Percentiles rank a stretch among this genome's conserved stretches.
phyloP scores from a whole-genome alignment of 1,139 yeast species.

The Yamadazyma triangularis region DNA sequence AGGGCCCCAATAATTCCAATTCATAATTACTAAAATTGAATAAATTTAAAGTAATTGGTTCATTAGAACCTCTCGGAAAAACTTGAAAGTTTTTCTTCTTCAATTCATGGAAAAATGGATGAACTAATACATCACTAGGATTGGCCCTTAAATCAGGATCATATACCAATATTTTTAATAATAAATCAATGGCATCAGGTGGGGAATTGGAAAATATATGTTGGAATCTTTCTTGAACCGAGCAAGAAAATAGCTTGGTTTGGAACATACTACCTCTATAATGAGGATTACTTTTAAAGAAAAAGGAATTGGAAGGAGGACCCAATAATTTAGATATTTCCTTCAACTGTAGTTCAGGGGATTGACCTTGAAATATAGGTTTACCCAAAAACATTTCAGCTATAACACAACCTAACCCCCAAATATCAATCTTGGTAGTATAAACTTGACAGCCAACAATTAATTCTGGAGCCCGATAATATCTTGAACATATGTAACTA shows the following conservation, averaged over 20 bases:
- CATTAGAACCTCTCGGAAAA: conserved; percentile 49
- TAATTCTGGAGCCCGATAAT: conserved; percentile 90
- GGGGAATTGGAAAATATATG: conserved; percentile 70
- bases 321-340: conserved; percentile 77
- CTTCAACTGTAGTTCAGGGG: conserved; percentile 67
- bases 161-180: conserved; percentile 66
- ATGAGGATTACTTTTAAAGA: conserved; percentile 68
- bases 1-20: conserved; percentile 44
- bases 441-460: conserved; percentile 74
- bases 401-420: conserved; percentile 84
- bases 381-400: conserved; percentile 82
- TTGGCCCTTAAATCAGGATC: conserved; percentile 66
- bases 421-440: conserved; percentile 74
- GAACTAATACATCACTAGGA: conserved; percentile 65
- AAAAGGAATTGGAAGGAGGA: conserved; percentile 69
- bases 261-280: conserved; percentile 73
- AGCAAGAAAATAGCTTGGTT: conserved; percentile 61
- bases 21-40: conserved; percentile 54
- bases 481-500: conserved; percentile 92
- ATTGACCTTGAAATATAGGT: conserved; percentile 78
- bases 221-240: conserved; percentile 57
- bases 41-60: conserved; percentile 40
- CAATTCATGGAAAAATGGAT: conserved; percentile 67
- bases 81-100: conserved; percentile 55
- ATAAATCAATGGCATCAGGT: conserved; percentile 63